These are phyloP conservation scores for Elsinoe necatrix DNA, from an alignment of 2,329 filamentous ascomycete species.

Conservation along the genomic window DNA sequence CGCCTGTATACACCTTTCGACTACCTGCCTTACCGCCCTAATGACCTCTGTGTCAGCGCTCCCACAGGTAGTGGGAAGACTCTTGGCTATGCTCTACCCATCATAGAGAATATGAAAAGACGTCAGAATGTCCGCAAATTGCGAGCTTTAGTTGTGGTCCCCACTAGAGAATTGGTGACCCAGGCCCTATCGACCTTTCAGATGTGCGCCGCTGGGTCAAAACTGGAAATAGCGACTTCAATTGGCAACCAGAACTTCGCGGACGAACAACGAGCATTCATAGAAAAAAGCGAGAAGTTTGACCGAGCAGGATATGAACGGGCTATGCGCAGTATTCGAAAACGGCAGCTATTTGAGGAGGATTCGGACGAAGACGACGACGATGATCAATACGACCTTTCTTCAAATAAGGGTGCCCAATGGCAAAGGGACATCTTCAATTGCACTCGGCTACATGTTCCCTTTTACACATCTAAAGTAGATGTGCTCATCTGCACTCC, in stretches of 20 bases:
- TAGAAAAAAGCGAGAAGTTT: constrained; percentile 52
- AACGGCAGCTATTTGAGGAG: constrained; percentile 24
- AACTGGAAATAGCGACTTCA: constrained; percentile 70
- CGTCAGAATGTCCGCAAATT: constrained; percentile 39
- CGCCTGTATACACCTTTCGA: constrained; percentile 56
- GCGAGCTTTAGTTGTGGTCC: constrained; percentile 75
- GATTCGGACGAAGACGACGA: constrained; percentile 32
- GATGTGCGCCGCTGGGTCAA: constrained; percentile 60
- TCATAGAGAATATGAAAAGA: constrained; percentile 59
- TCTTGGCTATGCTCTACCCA: constrained; percentile 77
- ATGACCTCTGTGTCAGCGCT: constrained; percentile 83
- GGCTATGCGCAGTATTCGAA: constrained; percentile 35
- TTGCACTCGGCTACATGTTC: constrained; percentile 54
- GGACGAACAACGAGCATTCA: constrained; percentile 53
- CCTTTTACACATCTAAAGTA: constrained; percentile 60
- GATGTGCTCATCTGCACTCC: constrained; percentile 89
- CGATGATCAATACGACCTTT: constrained; percentile 20
- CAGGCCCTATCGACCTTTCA: constrained; percentile 77
- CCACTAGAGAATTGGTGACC: constrained; percentile 80
- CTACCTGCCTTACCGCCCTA: constrained; percentile 49
- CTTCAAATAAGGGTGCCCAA: constrained; percentile 19
- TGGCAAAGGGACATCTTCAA: constrained; percentile 32
- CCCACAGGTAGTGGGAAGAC: constrained; percentile 96
- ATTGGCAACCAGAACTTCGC: constrained; percentile 70
- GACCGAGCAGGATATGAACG: constrained; percentile 52